Evolutionary conservation across 202 grass and related monocot species (phyloP).

Genomic region (Eragrostis tef): DNA sequence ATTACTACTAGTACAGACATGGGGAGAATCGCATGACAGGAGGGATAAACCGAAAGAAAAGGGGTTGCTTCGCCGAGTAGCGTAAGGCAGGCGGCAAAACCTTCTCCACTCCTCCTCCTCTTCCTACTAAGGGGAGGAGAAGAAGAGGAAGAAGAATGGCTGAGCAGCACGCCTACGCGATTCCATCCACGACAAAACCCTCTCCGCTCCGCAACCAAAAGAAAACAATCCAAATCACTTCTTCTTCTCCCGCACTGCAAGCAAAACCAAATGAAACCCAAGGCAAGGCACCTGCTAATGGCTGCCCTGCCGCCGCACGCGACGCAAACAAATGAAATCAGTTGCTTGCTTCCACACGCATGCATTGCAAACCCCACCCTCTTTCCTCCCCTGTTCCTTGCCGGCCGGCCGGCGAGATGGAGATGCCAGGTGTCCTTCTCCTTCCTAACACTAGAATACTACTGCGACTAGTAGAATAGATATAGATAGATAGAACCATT

Average conservation of each 20-base stretch:
- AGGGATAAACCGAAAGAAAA: neutral
- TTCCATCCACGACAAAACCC: constrained; percentile 49
- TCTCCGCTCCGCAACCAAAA: neutral
- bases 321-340: neutral
- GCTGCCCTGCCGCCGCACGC: constrained; percentile 38
- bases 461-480: neutral
- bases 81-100: neutral
- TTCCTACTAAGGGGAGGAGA: neutral
- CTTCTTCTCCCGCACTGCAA: constrained; percentile 51
- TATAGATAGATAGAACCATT: neutral
- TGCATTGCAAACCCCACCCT: neutral
- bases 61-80: neutral
- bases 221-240: constrained; percentile 5
- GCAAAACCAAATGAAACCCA: neutral
- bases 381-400: no score
- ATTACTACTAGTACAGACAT: neutral
- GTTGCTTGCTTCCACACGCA: constrained; percentile 2
- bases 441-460: no score
- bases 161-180: constrained; percentile 39
- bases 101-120: neutral
- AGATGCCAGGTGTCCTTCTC: neutral
- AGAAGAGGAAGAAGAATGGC: neutral
- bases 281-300: no score
- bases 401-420: neutral
- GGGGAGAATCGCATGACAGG: neutral